Percentiles rank a stretch among this genome's conserved stretches.
These are phyloP conservation scores for Pichia inconspicua DNA, from an alignment of 1,139 yeast species.

Conservation along the genomic window DNA sequence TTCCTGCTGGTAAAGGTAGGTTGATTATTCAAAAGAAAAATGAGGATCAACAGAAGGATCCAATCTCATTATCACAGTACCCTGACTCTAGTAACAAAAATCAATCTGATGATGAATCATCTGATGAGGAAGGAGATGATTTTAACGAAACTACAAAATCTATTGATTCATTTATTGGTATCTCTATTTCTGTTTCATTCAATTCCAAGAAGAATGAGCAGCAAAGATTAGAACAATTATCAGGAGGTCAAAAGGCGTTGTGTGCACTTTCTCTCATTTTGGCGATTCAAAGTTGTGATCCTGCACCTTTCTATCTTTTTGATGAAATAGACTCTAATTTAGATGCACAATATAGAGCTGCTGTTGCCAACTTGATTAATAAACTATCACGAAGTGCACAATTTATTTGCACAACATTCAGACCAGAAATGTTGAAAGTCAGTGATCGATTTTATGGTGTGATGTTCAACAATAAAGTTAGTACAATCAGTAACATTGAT, in stretches of 20 bases:
- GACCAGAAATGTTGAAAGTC: slow-evolving; percentile 85
- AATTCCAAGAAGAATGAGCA: slow-evolving; percentile 83
- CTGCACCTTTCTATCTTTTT: slow-evolving; percentile 92
- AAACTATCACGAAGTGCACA: slow-evolving; percentile 65
- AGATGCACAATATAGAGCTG: slow-evolving; percentile 84
- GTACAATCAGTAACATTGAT: slow-evolving; percentile 65
- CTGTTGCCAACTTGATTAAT: slow-evolving; percentile 74
- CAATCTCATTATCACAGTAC: slow-evolving; percentile 15
- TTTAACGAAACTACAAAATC: slow-evolving; percentile 21
- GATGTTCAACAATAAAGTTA: slow-evolving; percentile 73
- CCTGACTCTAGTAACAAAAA: slow-evolving; percentile 21
- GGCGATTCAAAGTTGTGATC: slow-evolving; percentile 91
- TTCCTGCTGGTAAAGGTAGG: slow-evolving; percentile 76
- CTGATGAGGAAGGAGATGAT: slow-evolving; percentile 23
- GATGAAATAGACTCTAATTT: slow-evolving; percentile 96
- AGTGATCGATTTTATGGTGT: slow-evolving; percentile 89
- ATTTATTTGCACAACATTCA: slow-evolving; percentile 91
- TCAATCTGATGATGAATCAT: slow-evolving; percentile 19
- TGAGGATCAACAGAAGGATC: slow-evolving; percentile 17
- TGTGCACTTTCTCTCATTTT: slow-evolving; percentile 90
- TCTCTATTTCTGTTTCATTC: slow-evolving; percentile 83
- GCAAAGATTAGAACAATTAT: slow-evolving; percentile 79
- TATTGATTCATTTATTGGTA: slow-evolving; percentile 60
- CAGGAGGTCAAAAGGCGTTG: slow-evolving; percentile 94
- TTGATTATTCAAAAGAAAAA: slow-evolving; percentile 53